Base-by-base conservation (phyloP, 768 basidiomycete species). In the Trametes cinnabarina region DNA sequence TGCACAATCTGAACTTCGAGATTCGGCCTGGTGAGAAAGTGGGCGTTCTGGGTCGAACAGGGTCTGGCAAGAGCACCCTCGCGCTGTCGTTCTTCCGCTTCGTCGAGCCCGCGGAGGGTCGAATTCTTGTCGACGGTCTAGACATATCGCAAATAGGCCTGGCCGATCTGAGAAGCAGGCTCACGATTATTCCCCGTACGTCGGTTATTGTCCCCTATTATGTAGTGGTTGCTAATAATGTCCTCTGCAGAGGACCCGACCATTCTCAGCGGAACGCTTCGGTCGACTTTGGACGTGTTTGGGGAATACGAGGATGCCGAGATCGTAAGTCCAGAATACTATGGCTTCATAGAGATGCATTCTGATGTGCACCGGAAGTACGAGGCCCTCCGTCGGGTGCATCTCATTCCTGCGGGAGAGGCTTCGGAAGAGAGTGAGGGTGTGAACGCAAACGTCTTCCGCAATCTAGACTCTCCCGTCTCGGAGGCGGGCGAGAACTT, bases 401-500 rank as follows among this genome's bases (percentile, higher is more conserved):
- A 92, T 65, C 76, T 92, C 55, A 90, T 92, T 51, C 84, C 86
- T 2, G 76, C 66, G 3, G 80, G 77, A 46, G 84, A 82, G 52
- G 71, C 73, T 3, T 68, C 75, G 0, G 80, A 73, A 28, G 81
- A 81, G 60, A 77, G 72, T 12, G 76, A 79, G 8, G 75, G 71
- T 15, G 73, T 90, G 55, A 93, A 93, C 60, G 76, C 68, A 28
- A 93, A 93, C 58, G 82, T 90, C 3, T 91, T 91, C 81, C 82
- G 86, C 19, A 82, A 86, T 65, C 74, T 92, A 6, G 88, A 92
- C 60, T 87, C 85, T 0, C 63, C 78, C 8, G 88, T 92, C 3
- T 86, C 87, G 1, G 92, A 94, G 73, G 90, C 88, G 1, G 91
- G 90, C 17, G 93, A 95, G 19, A 95, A 94, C 74, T 94, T 94